Base-by-base conservation (phyloP, 2,329 filamentous ascomycete genomes). In the Scytalidium lignicola region DNA sequence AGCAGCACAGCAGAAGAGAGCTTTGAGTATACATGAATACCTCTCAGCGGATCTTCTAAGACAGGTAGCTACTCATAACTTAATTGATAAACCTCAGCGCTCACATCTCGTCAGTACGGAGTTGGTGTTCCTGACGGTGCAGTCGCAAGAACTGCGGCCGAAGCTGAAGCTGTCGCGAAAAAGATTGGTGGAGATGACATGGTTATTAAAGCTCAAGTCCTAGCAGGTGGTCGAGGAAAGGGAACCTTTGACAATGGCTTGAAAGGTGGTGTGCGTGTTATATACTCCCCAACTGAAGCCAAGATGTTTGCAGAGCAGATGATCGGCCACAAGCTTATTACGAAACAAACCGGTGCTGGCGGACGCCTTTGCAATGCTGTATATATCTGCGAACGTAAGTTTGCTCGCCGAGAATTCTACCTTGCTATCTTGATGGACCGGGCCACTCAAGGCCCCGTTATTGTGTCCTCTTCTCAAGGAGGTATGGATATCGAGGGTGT, bases 381-480 rank as follows among this genome's bases (percentile, higher is more conserved):
- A 69, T 97, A 95, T 79, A 97, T 99, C 70, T 95, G 92, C 75
- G 93, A 99, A 82, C 91, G 93, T 81, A 99, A 99, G 80, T 99
- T 96, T 67, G 93, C 93, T 63, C 90, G 93, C 61, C 87, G 93
- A 68, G 93, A 99, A 75, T 99, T 99, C 79, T 99, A 99, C 79
- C 85, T 99, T 51, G 93, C 93, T 65, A 86, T 99, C 65, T 85
- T 99, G 64, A 97, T 99, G 93, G 93, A 99, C 78, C 90, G 93
- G 66, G 83, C 79, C 60, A 85, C 87, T 46, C 93, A 97, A 76
- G 79, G 82, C 58, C 93, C 93, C 62, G 90, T 97, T 67, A 96
- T 99, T 62, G 91, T 99, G 54, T 92, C 93, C 60, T 97, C 92
- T 54, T 96, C 91, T 51, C 93, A 99, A 75, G 93, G 93, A 71